These are phyloP conservation scores for Venturia asperata DNA, from an alignment of 2,329 filamentous ascomycete species.

Conservation along the genomic window DNA sequence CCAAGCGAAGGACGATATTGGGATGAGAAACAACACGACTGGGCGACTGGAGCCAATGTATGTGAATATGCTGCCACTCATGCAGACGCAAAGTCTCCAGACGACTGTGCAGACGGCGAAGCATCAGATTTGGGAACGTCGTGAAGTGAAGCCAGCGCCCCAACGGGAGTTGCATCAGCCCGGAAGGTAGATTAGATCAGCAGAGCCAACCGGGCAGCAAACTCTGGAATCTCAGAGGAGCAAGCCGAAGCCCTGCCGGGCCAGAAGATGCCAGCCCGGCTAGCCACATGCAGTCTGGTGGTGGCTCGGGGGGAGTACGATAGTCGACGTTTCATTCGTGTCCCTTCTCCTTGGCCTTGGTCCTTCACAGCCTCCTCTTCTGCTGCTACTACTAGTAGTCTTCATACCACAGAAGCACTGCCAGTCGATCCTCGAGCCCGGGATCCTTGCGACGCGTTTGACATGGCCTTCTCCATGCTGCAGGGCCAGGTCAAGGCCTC, in stretches of 20 bases:
- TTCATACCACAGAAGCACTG: not conserved
- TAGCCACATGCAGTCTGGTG: not conserved
- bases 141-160: not conserved
- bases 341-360: not conserved
- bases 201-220: too few relatives aligned
- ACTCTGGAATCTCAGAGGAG: not conserved
- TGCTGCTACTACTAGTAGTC: not conserved
- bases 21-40: too few relatives aligned
- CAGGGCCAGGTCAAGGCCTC: not conserved
- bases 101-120: not conserved
- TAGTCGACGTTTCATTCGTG: not conserved
- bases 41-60: not conserved
- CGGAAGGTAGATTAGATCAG: not conserved
- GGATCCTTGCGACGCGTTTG: not conserved
- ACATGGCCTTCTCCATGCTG: not conserved
- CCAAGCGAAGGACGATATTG: not conserved
- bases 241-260: not conserved
- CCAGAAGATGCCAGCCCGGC: not conserved
- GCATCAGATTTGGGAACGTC: slow-evolving; percentile 1
- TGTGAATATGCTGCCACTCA: slow-evolving; percentile 8
- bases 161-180: not conserved
- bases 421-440: not conserved
- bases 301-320: not conserved
- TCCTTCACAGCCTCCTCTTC: not conserved
- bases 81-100: not conserved